These are phyloP conservation scores for Babesia bovis DNA, from an alignment of 169 alveolate species.

Conservation along the genomic window DNA sequence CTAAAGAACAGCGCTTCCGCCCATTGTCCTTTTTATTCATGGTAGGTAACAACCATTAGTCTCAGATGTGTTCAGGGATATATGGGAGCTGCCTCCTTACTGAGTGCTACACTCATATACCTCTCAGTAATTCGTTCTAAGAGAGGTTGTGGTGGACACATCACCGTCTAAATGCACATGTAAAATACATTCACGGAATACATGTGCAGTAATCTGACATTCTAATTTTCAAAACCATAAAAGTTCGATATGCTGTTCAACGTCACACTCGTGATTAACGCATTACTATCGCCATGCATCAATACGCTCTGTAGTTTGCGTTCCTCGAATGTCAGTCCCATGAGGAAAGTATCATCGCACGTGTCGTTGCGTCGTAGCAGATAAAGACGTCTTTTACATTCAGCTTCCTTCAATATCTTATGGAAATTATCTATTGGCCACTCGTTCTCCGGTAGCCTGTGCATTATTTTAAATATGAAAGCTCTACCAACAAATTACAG, in stretches of 20 bases:
- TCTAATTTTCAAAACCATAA: too few relatives aligned
- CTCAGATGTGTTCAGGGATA: too few relatives aligned
- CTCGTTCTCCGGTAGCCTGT: constrained; percentile 77
- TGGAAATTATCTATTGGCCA: constrained; percentile 82
- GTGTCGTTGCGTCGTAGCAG: constrained; percentile 60
- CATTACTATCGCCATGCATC: too few relatives aligned
- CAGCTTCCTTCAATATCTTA: constrained; percentile 70
- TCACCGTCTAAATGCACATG: too few relatives aligned
- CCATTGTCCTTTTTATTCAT: constrained; percentile 32
- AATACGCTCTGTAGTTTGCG: constrained; percentile 48
- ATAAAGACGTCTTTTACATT: constrained; percentile 69
- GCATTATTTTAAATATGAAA: background rate
- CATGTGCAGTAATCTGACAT: too few relatives aligned
- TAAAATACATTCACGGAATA: too few relatives aligned
- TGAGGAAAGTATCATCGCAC: constrained; percentile 59
- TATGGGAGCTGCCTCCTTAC: background rate
- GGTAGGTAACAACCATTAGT: too few relatives aligned
- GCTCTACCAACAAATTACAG: constrained; percentile 61
- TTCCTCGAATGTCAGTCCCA: constrained; percentile 61
- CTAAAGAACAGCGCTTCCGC: constrained; percentile 32
- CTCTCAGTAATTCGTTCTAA: constrained; percentile 14
- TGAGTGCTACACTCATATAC: constrained; percentile 32
- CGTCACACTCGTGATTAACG: too few relatives aligned
- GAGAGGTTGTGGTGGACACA: too few relatives aligned
- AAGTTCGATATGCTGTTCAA: too few relatives aligned